Percentiles rank a stretch among this genome's conserved stretches.
These are phyloP conservation scores for Sporisorium iseilematis-ciliati DNA, from an alignment of 1,284 basidiomycete species.

Conservation along the genomic window DNA sequence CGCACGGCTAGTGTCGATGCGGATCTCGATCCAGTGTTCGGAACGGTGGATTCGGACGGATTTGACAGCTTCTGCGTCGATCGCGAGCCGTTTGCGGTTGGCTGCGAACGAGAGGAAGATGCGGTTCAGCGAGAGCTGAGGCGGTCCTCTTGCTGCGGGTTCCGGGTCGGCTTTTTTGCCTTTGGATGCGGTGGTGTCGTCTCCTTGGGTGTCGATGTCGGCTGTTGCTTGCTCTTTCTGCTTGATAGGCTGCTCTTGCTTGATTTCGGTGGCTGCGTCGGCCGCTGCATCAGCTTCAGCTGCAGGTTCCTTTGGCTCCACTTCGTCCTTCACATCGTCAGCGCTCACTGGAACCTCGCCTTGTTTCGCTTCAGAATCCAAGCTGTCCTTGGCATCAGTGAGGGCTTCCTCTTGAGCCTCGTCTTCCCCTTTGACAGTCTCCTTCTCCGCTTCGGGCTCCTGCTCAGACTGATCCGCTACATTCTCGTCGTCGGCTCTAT, in stretches of 20 bases:
- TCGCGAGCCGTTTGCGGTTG: constrained; percentile 83
- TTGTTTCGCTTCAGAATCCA: background rate
- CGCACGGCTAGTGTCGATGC: constrained; percentile 70
- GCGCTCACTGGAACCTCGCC: too few relatives aligned
- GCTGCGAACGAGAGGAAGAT: constrained; percentile 94
- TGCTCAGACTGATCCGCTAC: background rate
- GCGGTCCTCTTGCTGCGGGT: constrained; percentile 51
- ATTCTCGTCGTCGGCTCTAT: background rate
- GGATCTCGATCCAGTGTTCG: constrained; percentile 87
- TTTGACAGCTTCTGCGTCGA: constrained; percentile 88
- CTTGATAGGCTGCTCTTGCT: background rate
- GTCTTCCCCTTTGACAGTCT: background rate
- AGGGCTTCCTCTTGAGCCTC: background rate
- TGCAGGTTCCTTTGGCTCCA: background rate
- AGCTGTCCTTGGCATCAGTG: background rate
- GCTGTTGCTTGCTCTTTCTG: background rate
- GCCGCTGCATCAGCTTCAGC: background rate
- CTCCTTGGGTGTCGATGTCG: background rate
- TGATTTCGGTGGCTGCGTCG: background rate
- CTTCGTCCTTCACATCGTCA: background rate
- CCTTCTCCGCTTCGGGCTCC: background rate
- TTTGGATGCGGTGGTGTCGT: constrained; percentile 3
- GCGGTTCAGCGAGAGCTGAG: constrained; percentile 71
- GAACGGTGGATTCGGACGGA: constrained; percentile 82
- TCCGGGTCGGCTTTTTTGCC: background rate